Evolutionary conservation across 208 protist species (phyloP), one percentile per base, ranked within the genome.

Genomic region (Porcisia deanei): DNA sequence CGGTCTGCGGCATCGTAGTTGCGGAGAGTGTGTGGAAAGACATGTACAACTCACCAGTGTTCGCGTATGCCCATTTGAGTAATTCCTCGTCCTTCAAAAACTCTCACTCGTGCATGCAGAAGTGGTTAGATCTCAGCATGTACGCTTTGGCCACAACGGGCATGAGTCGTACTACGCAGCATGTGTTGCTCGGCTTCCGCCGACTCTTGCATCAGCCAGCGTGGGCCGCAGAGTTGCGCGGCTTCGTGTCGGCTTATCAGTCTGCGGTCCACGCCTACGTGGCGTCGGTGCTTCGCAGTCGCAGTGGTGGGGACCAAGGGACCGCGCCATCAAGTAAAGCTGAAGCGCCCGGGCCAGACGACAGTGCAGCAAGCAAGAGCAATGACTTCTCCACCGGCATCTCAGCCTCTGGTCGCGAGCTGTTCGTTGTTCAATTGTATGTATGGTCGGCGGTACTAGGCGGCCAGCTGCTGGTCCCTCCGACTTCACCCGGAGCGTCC

Each of bases 401-500:
- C 47, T 22, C 47, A 2, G 9, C 43, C n/a, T 53, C 55, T 39
- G 63, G 57, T 18, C 81, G 74, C 25, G 76, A 69, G 41, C 25
- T 77, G 25, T 58, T 59, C 20, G 76, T 65, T 47, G 25, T 85
- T 49, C 60, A 82, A 47, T 30, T 86, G 34, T 73, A 82, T 61
- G 83, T 80, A 49, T 85, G 79, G 76, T 14, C 69, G 9, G 65
- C 58, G 25, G 77, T 78, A 66, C 75, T 89, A 34, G 85, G 85
- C n/a, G 85, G 85, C 8, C 73, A 82, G 68, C 30, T 82, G 73
- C 58, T 82, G 68, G 68, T 57, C 1, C 78, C 78, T 14, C 67
- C 78, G 6, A 65, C 41, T 4, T 71, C 66, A 6, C 59, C 70
- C 8, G 78, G 78, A 0, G 55, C 52, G 67, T 60, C 52, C 18